A percentile compares a stretch with the other conserved stretches of the same genome.
phyloP scores from a whole-genome alignment of 345 rosid species.

The Nephelium lappaceum region DNA sequence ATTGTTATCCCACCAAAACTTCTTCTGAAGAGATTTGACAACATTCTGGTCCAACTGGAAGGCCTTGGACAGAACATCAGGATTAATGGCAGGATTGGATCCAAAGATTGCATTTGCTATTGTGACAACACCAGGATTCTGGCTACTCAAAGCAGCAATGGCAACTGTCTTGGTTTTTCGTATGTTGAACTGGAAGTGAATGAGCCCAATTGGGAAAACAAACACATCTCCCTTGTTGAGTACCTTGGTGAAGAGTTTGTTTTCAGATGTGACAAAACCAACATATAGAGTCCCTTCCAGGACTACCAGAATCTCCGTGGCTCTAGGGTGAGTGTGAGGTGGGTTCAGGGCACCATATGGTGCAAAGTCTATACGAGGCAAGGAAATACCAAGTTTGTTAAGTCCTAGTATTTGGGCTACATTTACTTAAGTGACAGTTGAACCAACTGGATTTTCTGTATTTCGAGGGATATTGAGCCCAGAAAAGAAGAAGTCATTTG shows the following conservation, averaged over 20 bases:
- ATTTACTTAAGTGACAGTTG: neutral
- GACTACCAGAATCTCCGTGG: conserved; percentile 42
- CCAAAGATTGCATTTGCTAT: conserved; percentile 26
- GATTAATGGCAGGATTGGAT: conserved; percentile 18
- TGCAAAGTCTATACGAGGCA: conserved; percentile 17
- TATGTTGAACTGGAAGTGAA: conserved; percentile 33
- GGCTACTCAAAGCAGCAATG: conserved; percentile 28
- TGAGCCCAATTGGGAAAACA: conserved; percentile 42
- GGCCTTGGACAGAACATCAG: conserved; percentile 35
- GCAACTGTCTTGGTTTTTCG: conserved; percentile 36
- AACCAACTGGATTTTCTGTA: neutral
- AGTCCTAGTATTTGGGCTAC: conserved; percentile 2
- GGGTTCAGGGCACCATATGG: neutral
- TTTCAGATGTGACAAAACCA: conserved; percentile 43
- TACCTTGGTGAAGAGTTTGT: conserved; percentile 35
- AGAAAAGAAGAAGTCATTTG: neutral
- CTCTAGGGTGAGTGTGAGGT: conserved; percentile 50
- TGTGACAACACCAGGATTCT: conserved; percentile 31
- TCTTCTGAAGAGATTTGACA: conserved; percentile 34
- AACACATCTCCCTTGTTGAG: conserved; percentile 29
- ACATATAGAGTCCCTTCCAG: conserved; percentile 38
- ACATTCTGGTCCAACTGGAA: conserved; percentile 35
- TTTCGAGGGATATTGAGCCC: neutral
- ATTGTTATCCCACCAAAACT: conserved; percentile 27
- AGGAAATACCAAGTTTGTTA: conserved; percentile 22